Base-by-base conservation (phyloP, 2,329 filamentous ascomycete species). In the Ascochyta fabae region DNA sequence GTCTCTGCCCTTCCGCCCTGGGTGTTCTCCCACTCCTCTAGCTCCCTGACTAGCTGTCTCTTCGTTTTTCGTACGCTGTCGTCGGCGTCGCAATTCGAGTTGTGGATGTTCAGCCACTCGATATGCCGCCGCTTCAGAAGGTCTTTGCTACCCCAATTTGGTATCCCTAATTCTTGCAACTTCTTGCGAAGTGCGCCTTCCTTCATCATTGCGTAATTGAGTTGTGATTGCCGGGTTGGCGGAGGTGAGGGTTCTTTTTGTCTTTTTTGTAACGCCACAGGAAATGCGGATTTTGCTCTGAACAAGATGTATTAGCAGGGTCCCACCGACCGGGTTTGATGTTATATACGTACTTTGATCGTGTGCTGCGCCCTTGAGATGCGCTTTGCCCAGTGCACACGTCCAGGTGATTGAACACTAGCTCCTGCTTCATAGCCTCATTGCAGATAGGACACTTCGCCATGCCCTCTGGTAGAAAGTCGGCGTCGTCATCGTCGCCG, bases 41-140 rank as follows among this genome's bases (percentile, higher is more conserved):
- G 75, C 57, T 98, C 94, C 13, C 84, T 85, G 15, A 96, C 76
- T 4, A 99, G 75, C 53, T 95, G 88, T 6, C 78, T 70, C 60
- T 90, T 91, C 10, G 81, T 81, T 70, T 89, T 90, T 6, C 67
- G 59, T 16, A 65, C 59, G 0, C 92, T 92, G 1, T 80, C 80
- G 33, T 84, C 84, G 2, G 93, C 89, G 75, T 99, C 95, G 76
- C 92, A 96, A 72, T 99, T 99, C 10, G 96, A 91, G 74, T 99
- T 99, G 89, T 92, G 97, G 16, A 99, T 78, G 34, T 95, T 97
- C 47, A 95, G 83, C 93, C 93, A 99, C 75, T 99, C 95, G 23
- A 86, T 91, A 69, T 98, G 93, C 16, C 96, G 85, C 62, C 83
- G 85, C 71, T 94, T 89, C 49, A 98, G 80, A 1, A 93, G 80